Base-by-base conservation (phyloP, 495 filamentous ascomycete genomes). In the Amphirosellinia nigrospora region DNA sequence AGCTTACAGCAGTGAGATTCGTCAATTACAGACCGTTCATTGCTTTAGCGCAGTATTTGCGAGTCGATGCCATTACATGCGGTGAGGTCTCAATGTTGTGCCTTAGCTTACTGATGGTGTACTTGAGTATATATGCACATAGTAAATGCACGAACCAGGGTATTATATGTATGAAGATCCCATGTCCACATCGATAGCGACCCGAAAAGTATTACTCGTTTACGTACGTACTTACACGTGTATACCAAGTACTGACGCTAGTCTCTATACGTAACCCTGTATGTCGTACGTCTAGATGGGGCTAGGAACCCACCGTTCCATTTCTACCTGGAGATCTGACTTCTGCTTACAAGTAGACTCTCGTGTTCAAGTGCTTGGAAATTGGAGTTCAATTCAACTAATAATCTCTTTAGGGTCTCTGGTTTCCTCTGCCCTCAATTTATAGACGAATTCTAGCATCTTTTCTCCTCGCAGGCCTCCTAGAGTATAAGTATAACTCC, bases 181-280 rank as follows among this genome's bases (percentile, higher is more conserved):
- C 30, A 41, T 32, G 28, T 61, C 58, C n/a, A 7, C 19, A 21
- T 58, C 21, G 55, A 19, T 30, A 36, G 55, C 50, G 23, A 53
- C 50, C 6, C 30, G 1, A 53, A 53, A 46, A 46, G 34, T 36
- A 36, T 36, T 16, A 58, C 6, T 36, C n/a, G n/a, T 10, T 58
- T 10, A 36, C 38, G n/a, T n/a, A n/a, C 8, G 30, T 34, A 58
- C 32, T 16, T 36, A 7, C 3, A 36, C 34, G n/a, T n/a, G n/a
- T n/a, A n/a, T n/a, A n/a, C n/a, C n/a, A n/a, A n/a, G n/a, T n/a
- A n/a, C n/a, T n/a, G 7, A 38, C 30, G 23, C 45, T 64, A 64
- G 61, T 45, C 19, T 64, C 38, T 36, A 23, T 50, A 26, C n/a
- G 61, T 50, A 50, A 64, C 61, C 61, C 61, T 64, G 61, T n/a